Percentiles rank a stretch among this genome's conserved stretches.
Evolutionary conservation across 306 rosid genomes (phyloP).

Genomic region (Sophora flavescens): DNA sequence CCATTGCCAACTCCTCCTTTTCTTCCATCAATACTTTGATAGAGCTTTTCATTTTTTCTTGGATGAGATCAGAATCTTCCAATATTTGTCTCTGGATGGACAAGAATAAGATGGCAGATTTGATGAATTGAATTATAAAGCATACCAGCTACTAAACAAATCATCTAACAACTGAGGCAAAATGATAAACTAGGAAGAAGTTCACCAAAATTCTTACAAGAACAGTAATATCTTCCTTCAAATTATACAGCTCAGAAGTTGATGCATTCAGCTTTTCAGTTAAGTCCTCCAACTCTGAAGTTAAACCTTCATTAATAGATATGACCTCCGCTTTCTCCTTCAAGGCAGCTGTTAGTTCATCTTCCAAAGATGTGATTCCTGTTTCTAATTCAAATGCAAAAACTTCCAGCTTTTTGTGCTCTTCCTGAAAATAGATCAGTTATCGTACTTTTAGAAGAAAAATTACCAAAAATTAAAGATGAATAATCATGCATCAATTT

Average conservation of each 20-base stretch:
- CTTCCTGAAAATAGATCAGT: slow-evolving; percentile 66
- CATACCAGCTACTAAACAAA: slow-evolving; percentile 1
- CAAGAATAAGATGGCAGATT: slow-evolving; percentile 43
- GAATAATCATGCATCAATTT: slow-evolving; percentile 13
- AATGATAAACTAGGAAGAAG: slow-evolving; percentile 33
- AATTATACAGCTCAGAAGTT: slow-evolving; percentile 56
- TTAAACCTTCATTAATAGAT: slow-evolving; percentile 63
- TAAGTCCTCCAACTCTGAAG: slow-evolving; percentile 68
- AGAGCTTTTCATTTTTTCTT: slow-evolving; percentile 66
- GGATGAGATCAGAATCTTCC: slow-evolving; percentile 69
- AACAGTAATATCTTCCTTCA: slow-evolving; percentile 69
- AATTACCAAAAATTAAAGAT: not conserved
- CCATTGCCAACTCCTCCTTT: slow-evolving; percentile 92
- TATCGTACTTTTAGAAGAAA: not conserved
- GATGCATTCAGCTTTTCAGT: slow-evolving; percentile 63
- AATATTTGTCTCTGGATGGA: slow-evolving; percentile 64
- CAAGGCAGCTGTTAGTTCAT: slow-evolving; percentile 56
- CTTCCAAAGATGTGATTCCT: slow-evolving; percentile 68
- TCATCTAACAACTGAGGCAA: slow-evolving; percentile 1
- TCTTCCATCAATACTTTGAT: slow-evolving; percentile 67
- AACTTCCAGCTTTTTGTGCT: slow-evolving; percentile 72
- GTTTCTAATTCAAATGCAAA: slow-evolving; percentile 79
- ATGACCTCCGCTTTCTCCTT: slow-evolving; percentile 70
- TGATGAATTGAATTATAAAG: slow-evolving; percentile 37
- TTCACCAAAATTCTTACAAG: slow-evolving; percentile 69